A percentile compares a stretch with the other conserved stretches of the same genome.
Conservation (phyloP, 208 protist genomes). For the Crithidia bombi region DNA sequence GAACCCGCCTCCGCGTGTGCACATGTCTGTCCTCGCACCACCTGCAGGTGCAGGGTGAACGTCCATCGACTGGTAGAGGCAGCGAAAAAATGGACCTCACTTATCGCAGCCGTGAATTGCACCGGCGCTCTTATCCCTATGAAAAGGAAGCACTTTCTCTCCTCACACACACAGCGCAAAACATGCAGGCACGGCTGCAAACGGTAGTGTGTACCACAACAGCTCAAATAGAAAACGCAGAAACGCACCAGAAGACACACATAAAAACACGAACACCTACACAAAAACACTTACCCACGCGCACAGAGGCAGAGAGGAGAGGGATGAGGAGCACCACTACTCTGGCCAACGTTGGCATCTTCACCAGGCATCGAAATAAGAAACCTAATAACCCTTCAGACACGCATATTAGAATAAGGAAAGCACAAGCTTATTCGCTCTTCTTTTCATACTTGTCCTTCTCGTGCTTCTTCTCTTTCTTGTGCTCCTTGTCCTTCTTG, state of each 20-base stretch:
- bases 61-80: no score
- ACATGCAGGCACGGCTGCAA: background rate
- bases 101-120: no score
- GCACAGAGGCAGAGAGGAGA: no score
- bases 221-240: background rate
- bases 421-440: slow-evolving; percentile 4
- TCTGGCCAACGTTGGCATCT: no score
- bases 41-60: no score
- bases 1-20: no score
- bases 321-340: no score
- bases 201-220: background rate
- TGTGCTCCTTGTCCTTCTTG: slow-evolving; percentile 50
- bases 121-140: background rate
- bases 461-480: slow-evolving; percentile 45
- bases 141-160: background rate
- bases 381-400: background rate
- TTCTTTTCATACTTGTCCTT: slow-evolving; percentile 45
- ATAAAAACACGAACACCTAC: background rate
- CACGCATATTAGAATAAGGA: no score
- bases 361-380: no score
- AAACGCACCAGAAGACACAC: background rate
- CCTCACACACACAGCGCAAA: no score
- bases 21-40: no score
- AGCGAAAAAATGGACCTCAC: no score
- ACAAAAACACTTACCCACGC: background rate